Base-by-base conservation (phyloP, 2,329 filamentous ascomycete species). In the Exophiala sideris region DNA sequence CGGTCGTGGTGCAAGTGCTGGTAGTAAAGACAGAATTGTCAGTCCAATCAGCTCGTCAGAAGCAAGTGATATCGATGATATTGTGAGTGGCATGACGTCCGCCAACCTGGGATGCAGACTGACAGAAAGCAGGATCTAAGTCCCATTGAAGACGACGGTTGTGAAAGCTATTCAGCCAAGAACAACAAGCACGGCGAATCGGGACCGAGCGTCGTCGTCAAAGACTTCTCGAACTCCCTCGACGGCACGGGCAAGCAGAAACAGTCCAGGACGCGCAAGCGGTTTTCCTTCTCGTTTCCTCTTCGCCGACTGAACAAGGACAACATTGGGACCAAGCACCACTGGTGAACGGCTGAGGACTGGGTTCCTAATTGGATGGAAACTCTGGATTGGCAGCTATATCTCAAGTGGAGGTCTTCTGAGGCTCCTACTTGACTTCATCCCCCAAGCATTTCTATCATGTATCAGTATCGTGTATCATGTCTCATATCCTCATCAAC, bases 281-380 rank as follows among this genome's bases (percentile, higher is more conserved):
- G 18, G 14, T 51, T 57, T 12, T 34, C 41, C 9, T 49, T 50
- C 38, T 53, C 54, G 10, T 57, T 57, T 24, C 54, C 54, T 10
- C 47, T 56, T 18, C 53, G 53, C 9, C 48, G 48, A 20, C 21
- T 56, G 42, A 41, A 42, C 39, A 41, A 38, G 11, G 35, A 50
- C 5, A 36, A 36, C 3, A 21, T 5, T 9, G 34, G 10, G 8
- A 36, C 6, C 20, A 29, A 20, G n/a, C 18, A 24, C 24, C 21
- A 41, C 10, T 33, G 16, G 10, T 18, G 16, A 18, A 18, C 3
- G 16, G 16, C 16, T 2, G 16, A 3, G 3, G 16, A 18, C 16
- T 18, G 16, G 3, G 16, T 18, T 18, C 16, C 16, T 29, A 29
- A 2, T 29, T 3, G 24, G 24, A 29, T 3, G 7, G 2, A 29